These are phyloP conservation scores for Globisporangium nunn DNA, from an alignment of 352 stramenopile species.

Conservation along the genomic window DNA sequence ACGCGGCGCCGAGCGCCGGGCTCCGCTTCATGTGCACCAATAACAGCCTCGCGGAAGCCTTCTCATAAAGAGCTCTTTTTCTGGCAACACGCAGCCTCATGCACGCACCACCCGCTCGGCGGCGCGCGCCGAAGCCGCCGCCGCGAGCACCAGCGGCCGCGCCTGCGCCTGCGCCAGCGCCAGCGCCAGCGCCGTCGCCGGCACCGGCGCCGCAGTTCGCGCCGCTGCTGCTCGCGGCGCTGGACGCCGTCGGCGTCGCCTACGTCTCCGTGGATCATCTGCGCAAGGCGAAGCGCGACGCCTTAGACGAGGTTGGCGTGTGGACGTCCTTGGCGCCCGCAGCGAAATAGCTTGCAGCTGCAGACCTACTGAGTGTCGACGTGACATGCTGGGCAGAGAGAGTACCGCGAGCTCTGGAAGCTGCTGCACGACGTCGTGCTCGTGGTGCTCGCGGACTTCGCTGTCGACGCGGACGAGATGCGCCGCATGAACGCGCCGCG, in stretches of 20 bases:
- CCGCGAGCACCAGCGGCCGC: not conserved
- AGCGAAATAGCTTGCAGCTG: too few species aligned
- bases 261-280: conserved; percentile 51
- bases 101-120: too few species aligned
- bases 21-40: too few species aligned
- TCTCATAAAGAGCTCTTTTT: too few species aligned
- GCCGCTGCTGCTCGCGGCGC: conserved; percentile 26
- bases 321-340: too few species aligned
- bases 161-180: not conserved
- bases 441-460: conserved; percentile 50
- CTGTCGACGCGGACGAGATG: conserved; percentile 37
- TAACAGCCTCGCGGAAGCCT: too few species aligned
- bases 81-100: too few species aligned
- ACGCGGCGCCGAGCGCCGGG: too few species aligned
- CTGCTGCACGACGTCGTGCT: conserved; percentile 62
- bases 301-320: conserved; percentile 17
- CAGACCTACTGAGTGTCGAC: not conserved
- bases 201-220: conserved; percentile 29
- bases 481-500: conserved; percentile 14
- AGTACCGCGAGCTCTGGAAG: conserved; percentile 44
- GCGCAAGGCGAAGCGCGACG: conserved; percentile 55
- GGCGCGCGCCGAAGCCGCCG: not conserved
- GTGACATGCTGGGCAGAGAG: conserved; percentile 17
- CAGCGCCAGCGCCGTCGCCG: not conserved
- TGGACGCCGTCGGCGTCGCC: conserved; percentile 38